These are phyloP conservation scores for Cystobasidiaceae sp. DNA, from an alignment of 1,284 basidiomycete genomes.

Conservation along the genomic window DNA sequence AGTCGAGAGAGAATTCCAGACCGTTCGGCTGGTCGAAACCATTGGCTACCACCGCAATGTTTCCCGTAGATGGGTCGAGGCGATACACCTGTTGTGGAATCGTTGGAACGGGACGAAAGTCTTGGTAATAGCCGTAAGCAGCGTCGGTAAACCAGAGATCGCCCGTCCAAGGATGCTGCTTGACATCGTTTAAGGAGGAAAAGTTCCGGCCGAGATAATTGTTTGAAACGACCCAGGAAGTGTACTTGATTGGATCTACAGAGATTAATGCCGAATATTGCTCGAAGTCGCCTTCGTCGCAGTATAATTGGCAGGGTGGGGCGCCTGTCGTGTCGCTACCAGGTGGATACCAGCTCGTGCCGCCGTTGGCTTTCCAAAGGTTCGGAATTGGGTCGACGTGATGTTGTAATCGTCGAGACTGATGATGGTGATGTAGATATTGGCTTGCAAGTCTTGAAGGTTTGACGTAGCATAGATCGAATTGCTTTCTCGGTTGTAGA, in stretches of 20 bases:
- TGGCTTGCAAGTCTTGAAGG: neutral
- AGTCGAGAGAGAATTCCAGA: slow-evolving; percentile 30
- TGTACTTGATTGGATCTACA: neutral
- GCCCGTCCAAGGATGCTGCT: slow-evolving; percentile 56
- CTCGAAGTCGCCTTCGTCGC: neutral
- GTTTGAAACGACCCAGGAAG: neutral
- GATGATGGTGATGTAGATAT: neutral
- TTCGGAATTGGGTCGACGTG: neutral
- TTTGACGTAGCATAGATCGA: slow-evolving; percentile 1
- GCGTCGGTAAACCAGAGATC: slow-evolving; percentile 44
- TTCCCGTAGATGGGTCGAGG: slow-evolving; percentile 35
- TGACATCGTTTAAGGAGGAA: slow-evolving; percentile 39
- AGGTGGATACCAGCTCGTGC: neutral
- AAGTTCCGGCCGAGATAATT: slow-evolving; percentile 47
- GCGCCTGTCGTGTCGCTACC: neutral
- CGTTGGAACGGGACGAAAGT: slow-evolving; percentile 36
- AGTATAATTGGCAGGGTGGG: neutral
- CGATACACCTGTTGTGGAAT: slow-evolving; percentile 38
- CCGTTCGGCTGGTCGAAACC: slow-evolving; percentile 35
- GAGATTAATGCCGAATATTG: neutral
- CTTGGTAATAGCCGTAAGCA: slow-evolving; percentile 42
- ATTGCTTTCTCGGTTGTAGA: neutral
- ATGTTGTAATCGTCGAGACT: neutral
- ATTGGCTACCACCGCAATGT: slow-evolving; percentile 33
- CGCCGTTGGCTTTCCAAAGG: neutral